A percentile compares a stretch with the other conserved stretches of the same genome.
phyloP scores from a whole-genome alignment of 2,329 filamentous ascomycete species.

The Bretziella fagacearum region DNA sequence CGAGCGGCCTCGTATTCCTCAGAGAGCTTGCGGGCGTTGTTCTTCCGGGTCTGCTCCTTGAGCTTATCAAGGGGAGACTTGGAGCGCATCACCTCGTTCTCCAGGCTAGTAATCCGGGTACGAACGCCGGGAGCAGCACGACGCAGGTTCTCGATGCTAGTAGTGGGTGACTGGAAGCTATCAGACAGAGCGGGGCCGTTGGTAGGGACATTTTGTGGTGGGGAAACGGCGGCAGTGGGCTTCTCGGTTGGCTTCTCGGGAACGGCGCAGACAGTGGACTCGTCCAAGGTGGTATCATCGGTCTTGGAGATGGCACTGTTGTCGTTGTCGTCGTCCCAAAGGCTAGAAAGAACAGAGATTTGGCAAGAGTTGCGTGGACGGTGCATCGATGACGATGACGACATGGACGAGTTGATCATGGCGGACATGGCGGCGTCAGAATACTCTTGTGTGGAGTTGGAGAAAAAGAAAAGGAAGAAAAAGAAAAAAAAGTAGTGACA shows the following conservation, averaged over 20 bases:
- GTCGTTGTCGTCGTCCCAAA: constrained; percentile 12
- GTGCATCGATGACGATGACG: neutral
- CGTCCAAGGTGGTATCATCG: constrained; percentile 3
- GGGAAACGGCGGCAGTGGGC: neutral
- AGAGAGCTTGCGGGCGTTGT: constrained; percentile 11
- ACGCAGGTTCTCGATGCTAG: constrained; percentile 12
- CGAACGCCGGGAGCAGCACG: constrained; percentile 13
- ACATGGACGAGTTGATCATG: neutral
- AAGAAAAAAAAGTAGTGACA: neutral
- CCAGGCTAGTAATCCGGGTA: constrained; percentile 13
- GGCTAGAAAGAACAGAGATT: constrained; percentile 15
- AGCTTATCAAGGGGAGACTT: constrained; percentile 15
- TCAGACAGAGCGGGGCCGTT: constrained; percentile 1
- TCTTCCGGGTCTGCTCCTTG: constrained; percentile 12
- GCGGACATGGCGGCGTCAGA: neutral
- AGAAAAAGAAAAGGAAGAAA: neutral
- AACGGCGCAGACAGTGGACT: neutral
- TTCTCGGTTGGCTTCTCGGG: neutral
- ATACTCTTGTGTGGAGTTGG: neutral
- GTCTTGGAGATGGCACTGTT: constrained; percentile 3
- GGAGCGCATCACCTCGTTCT: constrained; percentile 13
- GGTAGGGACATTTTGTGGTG: neutral
- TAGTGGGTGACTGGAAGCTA: constrained; percentile 11
- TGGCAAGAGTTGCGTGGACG: constrained; percentile 12
- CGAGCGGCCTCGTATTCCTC: constrained; percentile 14